A percentile compares a stretch with the other conserved stretches of the same genome.
Evolutionary conservation across 768 basidiomycete genomes (phyloP).

Genomic region (Coprinopsis marcescibilis): DNA sequence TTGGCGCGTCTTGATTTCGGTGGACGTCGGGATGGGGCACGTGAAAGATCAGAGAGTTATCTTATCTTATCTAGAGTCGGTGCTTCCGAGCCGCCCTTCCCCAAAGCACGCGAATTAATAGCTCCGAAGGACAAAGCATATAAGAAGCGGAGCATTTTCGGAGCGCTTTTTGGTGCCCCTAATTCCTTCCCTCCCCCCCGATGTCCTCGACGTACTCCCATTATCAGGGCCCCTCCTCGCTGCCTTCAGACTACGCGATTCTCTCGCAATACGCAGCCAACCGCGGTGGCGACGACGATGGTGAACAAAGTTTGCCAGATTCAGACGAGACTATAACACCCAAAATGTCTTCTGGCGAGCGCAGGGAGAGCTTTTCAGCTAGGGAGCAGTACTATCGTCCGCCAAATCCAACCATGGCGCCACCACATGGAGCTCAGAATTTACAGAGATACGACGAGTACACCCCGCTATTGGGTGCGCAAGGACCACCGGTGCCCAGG

Average conservation of each 20-base stretch:
- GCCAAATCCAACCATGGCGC: constrained; percentile 31
- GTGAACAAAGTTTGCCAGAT: constrained; percentile 16
- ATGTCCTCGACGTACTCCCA: constrained; percentile 51
- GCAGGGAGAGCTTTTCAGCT: constrained; percentile 20
- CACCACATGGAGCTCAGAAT: constrained; percentile 16
- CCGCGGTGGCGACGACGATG: constrained; percentile 15
- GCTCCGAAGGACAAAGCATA: too few species aligned
- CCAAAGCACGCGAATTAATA: too few species aligned
- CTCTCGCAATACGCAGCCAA: constrained; percentile 44
- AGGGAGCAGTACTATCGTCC: constrained; percentile 32
- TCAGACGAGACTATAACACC: constrained; percentile 14
- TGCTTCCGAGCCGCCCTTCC: background rate
- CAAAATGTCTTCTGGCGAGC: constrained; percentile 5
- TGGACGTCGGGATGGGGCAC: background rate
- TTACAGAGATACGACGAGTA: constrained; percentile 32
- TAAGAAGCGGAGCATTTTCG: too few species aligned
- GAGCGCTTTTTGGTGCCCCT: too few species aligned
- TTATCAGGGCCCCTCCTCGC: constrained; percentile 50
- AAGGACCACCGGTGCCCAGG: constrained; percentile 49
- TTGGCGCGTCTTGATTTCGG: background rate
- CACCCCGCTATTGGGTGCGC: constrained; percentile 51
- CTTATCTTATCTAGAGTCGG: constrained; percentile 1
- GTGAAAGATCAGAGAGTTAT: background rate
- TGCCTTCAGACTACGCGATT: constrained; percentile 63
- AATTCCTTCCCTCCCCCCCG: constrained; percentile 12